phyloP scores from a whole-genome alignment of 2,329 filamentous ascomycete genomes.

The Lizonia empirigonia region DNA sequence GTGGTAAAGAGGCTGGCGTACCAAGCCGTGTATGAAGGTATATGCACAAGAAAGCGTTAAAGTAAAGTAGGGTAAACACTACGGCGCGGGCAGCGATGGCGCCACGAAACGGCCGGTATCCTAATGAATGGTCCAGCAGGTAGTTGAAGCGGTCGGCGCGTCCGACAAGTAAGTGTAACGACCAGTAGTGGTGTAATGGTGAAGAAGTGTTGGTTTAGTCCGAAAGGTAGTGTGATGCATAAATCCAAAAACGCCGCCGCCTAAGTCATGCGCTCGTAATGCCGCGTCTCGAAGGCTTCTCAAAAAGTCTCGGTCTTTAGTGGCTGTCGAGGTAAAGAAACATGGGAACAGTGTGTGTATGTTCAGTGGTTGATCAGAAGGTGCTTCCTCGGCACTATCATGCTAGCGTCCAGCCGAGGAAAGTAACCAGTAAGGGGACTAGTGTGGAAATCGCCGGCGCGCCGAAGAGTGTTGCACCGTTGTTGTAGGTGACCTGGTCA shows the following conservation, averaged over 20 bases:
- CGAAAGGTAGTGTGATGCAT: slow-evolving; percentile 10
- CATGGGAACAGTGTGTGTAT: slow-evolving; percentile 7
- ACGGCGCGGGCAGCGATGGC: slow-evolving; percentile 1
- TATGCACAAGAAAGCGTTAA: slow-evolving; percentile 9
- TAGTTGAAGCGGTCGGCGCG: background rate
- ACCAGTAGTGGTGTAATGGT: background rate
- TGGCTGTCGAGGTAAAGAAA: slow-evolving; percentile 17
- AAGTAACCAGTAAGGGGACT: slow-evolving; percentile 30
- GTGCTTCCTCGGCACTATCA: slow-evolving; percentile 21
- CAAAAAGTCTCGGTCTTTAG: slow-evolving; percentile 4
- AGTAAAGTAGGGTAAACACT: background rate
- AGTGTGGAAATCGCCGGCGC: slow-evolving; percentile 27
- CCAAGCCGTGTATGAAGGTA: slow-evolving; percentile 9
- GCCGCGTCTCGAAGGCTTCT: slow-evolving; percentile 1
- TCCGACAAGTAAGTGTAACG: background rate
- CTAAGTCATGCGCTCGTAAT: slow-evolving; percentile 24
- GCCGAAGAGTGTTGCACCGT: slow-evolving; percentile 26
- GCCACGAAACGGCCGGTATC: slow-evolving; percentile 1
- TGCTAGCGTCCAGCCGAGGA: slow-evolving; percentile 36
- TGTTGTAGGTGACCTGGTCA: slow-evolving; percentile 36
- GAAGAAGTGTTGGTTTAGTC: slow-evolving; percentile 14
- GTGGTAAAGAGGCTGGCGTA: slow-evolving; percentile 6
- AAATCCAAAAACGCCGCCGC: slow-evolving; percentile 21
- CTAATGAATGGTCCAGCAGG: slow-evolving; percentile 1
- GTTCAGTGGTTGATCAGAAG: slow-evolving; percentile 15